A percentile compares a stretch with the other conserved stretches of the same genome.
Conservation (phyloP, 768 basidiomycete genomes). For the Amanita exitialis region DNA sequence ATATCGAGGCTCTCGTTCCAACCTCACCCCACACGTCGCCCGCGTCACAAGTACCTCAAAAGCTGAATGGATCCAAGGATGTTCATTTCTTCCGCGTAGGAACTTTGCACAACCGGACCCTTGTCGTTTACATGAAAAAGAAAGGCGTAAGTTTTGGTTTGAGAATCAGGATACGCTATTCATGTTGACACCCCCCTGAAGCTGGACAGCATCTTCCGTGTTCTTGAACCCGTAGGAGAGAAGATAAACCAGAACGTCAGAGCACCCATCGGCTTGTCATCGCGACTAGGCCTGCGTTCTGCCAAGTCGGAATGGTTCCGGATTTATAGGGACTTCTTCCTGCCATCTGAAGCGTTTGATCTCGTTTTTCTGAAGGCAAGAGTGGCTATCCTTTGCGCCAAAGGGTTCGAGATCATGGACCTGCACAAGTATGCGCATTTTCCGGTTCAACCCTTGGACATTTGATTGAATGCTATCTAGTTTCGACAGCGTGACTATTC, state of each 20-base stretch:
- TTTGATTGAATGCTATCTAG: conserved; percentile 21
- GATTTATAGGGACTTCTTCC: conserved; percentile 87
- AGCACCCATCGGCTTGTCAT: conserved; percentile 59
- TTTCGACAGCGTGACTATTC: conserved; percentile 82
- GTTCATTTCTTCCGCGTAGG: conserved; percentile 97
- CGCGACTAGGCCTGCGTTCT: conserved; percentile 68
- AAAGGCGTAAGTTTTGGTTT: conserved; percentile 45
- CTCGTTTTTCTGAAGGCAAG: conserved; percentile 89
- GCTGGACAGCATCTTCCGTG: conserved; percentile 91
- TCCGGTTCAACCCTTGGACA: background rate
- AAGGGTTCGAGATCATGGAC: conserved; percentile 98
- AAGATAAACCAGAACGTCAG: conserved; percentile 75
- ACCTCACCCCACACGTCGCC: conserved; percentile 61
- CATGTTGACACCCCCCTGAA: conserved; percentile 12
- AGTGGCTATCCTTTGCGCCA: conserved; percentile 87
- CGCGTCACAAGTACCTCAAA: conserved; percentile 77
- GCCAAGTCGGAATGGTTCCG: conserved; percentile 93
- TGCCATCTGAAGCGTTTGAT: conserved; percentile 85
- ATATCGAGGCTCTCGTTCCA: conserved; percentile 93
- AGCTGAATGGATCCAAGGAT: conserved; percentile 80
- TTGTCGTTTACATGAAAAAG: conserved; percentile 95
- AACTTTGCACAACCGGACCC: conserved; percentile 71
- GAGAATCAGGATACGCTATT: background rate
- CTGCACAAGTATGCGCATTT: conserved; percentile 65
- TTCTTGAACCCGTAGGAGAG: conserved; percentile 92